Evolutionary conservation across 257 asterid species (phyloP), one percentile per base, ranked within the genome.

Genomic region (Cruciata laevipes): DNA sequence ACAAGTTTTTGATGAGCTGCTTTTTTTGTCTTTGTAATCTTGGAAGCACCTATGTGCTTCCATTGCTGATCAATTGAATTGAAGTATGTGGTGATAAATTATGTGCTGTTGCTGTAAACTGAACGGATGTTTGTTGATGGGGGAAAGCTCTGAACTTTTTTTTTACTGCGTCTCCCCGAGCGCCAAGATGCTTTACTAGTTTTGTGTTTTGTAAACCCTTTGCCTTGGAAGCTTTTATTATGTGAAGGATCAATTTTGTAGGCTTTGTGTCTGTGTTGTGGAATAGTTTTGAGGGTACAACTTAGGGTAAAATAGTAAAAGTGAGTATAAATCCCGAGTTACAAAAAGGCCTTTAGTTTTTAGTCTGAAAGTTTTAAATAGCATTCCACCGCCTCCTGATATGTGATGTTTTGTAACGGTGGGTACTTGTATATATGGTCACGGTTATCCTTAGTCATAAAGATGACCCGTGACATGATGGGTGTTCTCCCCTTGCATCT

Each of bases 371-470:
- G 78, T 66, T 75, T 80, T 77, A 57, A 79, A 67, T 76, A 88
- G 81, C 76, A 82, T 83, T 78, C 77, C 66, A 70, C 71, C 84
- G 79, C 84, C 88, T 81, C 92, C 77, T 73, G 78, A 78, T 76
- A 63, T 75, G 96, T 91, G 88, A 83, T 81, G 96, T 88, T 85
- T 83, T 82, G 96, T 81, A 95, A 88, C 84, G 87, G 83, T 88
- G 90, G 86, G 84, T 83, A 92, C 89, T 73, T 89, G 74, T 88
- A 3, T 37, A 13, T 37, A 7, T 42, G 51, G 51, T 42, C 18
- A 42, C 18, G 51, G 51, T 42, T 42, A 42, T 42, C 0, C 16
- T 42, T 42, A 42, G 51, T 42, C 5, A 42, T 9, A 42, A 42
- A 3, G 49, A 5, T 42, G 42, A 37, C 42, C 42, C 8, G 42